phyloP scores from a whole-genome alignment of 164 flowering plant genomes.

The Hamamelis virginiana region DNA sequence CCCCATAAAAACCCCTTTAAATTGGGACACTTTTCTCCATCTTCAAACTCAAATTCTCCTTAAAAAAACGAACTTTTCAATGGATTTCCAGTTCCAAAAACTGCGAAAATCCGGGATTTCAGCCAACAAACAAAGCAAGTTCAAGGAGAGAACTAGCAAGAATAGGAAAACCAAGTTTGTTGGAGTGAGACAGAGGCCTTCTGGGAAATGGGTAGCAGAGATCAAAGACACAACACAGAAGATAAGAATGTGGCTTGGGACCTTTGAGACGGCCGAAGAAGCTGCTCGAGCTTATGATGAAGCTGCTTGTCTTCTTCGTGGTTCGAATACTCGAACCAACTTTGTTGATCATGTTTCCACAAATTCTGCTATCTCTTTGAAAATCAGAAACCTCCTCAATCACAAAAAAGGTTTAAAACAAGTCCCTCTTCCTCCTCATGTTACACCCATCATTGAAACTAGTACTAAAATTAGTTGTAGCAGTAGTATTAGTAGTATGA shows the following conservation, averaged over 20 bases:
- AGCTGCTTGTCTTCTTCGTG: constrained; percentile 46
- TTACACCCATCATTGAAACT: neutral
- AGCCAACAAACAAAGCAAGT: constrained; percentile 12
- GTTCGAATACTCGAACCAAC: constrained; percentile 46
- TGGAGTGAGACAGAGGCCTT: constrained; percentile 48
- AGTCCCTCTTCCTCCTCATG: neutral
- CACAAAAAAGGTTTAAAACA: constrained; percentile 24
- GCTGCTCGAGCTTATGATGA: constrained; percentile 53
- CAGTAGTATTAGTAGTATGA: neutral
- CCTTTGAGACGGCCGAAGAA: constrained; percentile 39
- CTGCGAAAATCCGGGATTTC: constrained; percentile 9
- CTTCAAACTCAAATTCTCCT: neutral
- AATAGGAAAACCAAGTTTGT: constrained; percentile 30
- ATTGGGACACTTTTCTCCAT: neutral
- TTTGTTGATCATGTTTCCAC: constrained; percentile 21
- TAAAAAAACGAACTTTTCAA: neutral
- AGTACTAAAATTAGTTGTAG: neutral
- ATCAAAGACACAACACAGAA: constrained; percentile 42
- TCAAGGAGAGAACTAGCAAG: constrained; percentile 1
- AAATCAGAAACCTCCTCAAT: constrained; percentile 37
- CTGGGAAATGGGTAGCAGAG: constrained; percentile 52
- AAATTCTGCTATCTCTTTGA: constrained; percentile 31
- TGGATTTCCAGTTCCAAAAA: constrained; percentile 19
- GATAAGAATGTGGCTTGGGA: constrained; percentile 54
- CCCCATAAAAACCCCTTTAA: neutral